Conservation (phyloP, 31 red algal species). For the Bonnemaisonia californica region DNA sequence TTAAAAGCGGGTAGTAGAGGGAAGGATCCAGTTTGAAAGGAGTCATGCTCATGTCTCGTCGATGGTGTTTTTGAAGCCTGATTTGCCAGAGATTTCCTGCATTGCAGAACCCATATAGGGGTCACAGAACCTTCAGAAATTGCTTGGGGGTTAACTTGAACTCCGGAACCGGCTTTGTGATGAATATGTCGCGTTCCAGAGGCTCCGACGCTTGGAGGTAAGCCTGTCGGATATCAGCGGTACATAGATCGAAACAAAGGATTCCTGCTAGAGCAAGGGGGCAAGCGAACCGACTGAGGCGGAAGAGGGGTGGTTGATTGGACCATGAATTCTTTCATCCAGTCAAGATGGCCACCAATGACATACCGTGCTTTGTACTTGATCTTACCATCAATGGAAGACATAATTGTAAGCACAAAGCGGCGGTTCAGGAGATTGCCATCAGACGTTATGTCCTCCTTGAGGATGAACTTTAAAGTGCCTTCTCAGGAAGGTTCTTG, state of each 20-base stretch:
- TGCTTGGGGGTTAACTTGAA: not conserved
- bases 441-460: conserved; percentile 5
- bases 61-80: conserved; percentile 1
- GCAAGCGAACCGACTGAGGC: not conserved
- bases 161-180: not conserved
- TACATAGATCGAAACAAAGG: conserved; percentile 6
- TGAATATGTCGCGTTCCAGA: not conserved
- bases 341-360: conserved; percentile 11
- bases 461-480: conserved; percentile 15
- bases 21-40: not conserved
- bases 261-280: not conserved
- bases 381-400: not conserved
- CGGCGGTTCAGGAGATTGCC: conserved; percentile 1
- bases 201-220: conserved; percentile 11
- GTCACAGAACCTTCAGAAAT: not conserved
- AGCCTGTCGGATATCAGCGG: not conserved
- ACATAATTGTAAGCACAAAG: conserved; percentile 8
- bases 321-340: conserved; percentile 20
- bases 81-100: not conserved
- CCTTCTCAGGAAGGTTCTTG: not conserved
- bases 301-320: not conserved
- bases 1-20: too few species aligned
- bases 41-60: conserved; percentile 22
- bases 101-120: too few species aligned
- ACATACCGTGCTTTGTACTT: conserved; percentile 30